These are phyloP conservation scores for Coniochaeta sp. DNA, from an alignment of 2,329 filamentous ascomycete species.

Conservation along the genomic window DNA sequence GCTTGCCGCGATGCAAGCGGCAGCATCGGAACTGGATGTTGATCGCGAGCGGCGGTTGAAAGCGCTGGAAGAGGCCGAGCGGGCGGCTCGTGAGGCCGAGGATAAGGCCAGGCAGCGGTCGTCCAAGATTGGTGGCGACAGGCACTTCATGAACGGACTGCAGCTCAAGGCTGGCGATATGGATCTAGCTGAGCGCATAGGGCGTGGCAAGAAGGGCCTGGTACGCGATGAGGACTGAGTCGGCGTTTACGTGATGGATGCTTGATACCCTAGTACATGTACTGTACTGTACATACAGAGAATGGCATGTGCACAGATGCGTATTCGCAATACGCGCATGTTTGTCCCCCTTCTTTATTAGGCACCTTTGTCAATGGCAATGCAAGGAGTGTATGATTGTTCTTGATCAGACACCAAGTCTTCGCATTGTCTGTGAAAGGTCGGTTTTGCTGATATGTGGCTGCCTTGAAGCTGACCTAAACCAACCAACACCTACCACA, in stretches of 20 bases:
- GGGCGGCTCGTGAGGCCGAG: conserved; percentile 57
- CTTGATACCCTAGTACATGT: background rate
- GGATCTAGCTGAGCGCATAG: conserved; percentile 44
- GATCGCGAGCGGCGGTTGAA: conserved; percentile 62
- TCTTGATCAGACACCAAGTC: no score
- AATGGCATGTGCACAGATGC: background rate
- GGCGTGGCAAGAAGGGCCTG: conserved; percentile 36
- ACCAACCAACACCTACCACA: no score
- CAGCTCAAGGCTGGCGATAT: conserved; percentile 52
- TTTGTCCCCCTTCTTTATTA: background rate
- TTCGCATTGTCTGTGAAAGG: no score
- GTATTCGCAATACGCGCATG: background rate
- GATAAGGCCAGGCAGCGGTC: conserved; percentile 52
- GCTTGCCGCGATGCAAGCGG: conserved; percentile 66
- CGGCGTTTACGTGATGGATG: background rate
- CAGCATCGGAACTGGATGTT: conserved; percentile 61
- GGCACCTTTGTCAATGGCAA: background rate
- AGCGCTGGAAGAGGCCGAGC: conserved; percentile 59
- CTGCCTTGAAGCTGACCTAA: no score
- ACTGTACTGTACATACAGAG: background rate
- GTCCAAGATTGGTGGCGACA: conserved; percentile 54
- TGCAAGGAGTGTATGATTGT: background rate
- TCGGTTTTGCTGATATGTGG: no score
- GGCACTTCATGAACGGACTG: conserved; percentile 56
- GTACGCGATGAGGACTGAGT: conserved; percentile 37